Evolutionary conservation across 768 basidiomycete genomes (phyloP).

Genomic region (Kwoniella dejecticola): DNA sequence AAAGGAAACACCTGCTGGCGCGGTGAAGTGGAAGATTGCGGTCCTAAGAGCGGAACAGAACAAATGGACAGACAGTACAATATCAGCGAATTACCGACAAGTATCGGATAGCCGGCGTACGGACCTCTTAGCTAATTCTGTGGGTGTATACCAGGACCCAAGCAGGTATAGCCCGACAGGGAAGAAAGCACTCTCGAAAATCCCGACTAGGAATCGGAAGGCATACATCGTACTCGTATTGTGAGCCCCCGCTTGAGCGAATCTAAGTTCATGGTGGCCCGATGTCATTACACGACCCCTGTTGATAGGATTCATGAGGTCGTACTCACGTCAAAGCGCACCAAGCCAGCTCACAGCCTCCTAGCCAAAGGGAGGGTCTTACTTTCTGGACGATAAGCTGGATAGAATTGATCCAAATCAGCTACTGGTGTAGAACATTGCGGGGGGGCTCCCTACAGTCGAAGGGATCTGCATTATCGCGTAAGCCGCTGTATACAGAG

Average conservation of each 20-base stretch:
- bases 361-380: slow-evolving; percentile 17
- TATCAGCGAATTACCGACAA: too few species aligned
- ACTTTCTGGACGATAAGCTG: slow-evolving; percentile 22
- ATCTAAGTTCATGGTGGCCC: too few species aligned
- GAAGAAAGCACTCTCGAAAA: slow-evolving; percentile 32
- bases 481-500: slow-evolving; percentile 13
- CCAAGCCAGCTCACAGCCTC: slow-evolving; percentile 29
- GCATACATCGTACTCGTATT: slow-evolving; percentile 26
- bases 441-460: slow-evolving; percentile 1
- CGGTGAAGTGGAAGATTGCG: slow-evolving; percentile 26
- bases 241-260: slow-evolving; percentile 34
- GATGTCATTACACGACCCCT: too few species aligned
- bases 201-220: slow-evolving; percentile 18
- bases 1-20: slow-evolving; percentile 9
- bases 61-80: too few species aligned
- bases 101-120: background rate
- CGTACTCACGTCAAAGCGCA: slow-evolving; percentile 25
- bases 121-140: slow-evolving; percentile 32
- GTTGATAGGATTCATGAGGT: too few species aligned
- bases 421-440: background rate
- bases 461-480: slow-evolving; percentile 27
- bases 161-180: slow-evolving; percentile 30
- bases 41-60: slow-evolving; percentile 8
- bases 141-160: slow-evolving; percentile 29
- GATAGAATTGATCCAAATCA: too few species aligned